Base-by-base conservation (phyloP, 2,329 filamentous ascomycete species). In the Thielaviopsis punctulata region DNA sequence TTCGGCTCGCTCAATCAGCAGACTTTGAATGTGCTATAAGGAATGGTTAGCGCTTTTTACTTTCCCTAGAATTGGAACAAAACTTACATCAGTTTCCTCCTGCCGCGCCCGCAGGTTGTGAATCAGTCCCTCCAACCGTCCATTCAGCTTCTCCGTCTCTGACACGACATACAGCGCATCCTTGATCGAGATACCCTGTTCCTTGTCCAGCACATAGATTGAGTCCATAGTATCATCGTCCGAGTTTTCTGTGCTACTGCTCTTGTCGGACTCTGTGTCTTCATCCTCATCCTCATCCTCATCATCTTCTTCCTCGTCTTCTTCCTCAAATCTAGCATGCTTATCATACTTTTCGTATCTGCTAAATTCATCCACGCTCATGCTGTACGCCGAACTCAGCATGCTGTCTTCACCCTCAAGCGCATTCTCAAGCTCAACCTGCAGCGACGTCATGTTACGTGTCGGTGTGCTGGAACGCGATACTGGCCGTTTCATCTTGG, bases 1-100 rank as follows among this genome's bases (percentile, higher is more conserved):
- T 60, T 81, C 73, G 53, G 76, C 72, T 55, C 77, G 72, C 43
- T 71, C 71, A 50, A 79, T 69, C 21, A 82, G 72, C 27, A 82
- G 63, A 22, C 69, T 69, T 59, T 82, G 78, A 53, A 84, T 79
- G 57, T 81, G 77, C 69, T 78, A 58, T 25, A 51, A 46, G 45
- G 55, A 10, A 15, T n/a, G 18, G 60, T 67, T 52, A 68, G 56
- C 58, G 59, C 51, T 19, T 48, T 4, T 15, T 36, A 15, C 1
- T 36, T 27, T 9, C 12, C 3, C 13, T 15, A 5, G 13, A 15
- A 15, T 9, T 36, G 30, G 13, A 36, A n/a, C 1, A 3, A 33
- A 44, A 48, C 21, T 60, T 68, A 64, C 64, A 72, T 79, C 72
- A 44, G 75, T 73, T 62, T 82, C 78, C 61, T 80, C 75, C 56